phyloP scores from a whole-genome alignment of 768 basidiomycete species.

The Amanita exitialis region DNA sequence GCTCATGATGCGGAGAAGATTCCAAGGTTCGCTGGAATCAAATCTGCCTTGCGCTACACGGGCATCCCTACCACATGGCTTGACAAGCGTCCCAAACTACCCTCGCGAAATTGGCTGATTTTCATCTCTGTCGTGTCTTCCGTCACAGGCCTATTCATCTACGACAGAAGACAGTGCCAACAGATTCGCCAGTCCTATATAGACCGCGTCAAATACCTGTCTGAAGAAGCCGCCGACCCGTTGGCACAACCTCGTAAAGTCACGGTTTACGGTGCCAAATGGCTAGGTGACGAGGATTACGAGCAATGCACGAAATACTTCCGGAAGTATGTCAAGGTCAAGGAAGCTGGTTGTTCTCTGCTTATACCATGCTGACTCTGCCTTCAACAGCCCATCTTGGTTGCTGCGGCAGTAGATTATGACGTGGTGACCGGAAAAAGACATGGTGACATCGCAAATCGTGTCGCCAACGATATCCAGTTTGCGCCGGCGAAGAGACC shows the following conservation, averaged over 20 bases:
- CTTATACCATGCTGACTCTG: constrained; percentile 7
- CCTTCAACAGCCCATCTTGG: constrained; percentile 71
- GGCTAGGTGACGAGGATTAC: constrained; percentile 93
- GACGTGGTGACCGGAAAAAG: constrained; percentile 71
- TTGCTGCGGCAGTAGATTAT: constrained; percentile 93
- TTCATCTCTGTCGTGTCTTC: constrained; percentile 75
- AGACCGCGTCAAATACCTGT: constrained; percentile 69
- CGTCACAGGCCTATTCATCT: constrained; percentile 63
- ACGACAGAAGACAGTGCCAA: constrained; percentile 81
- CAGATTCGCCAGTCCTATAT: constrained; percentile 69
- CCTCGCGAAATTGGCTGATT: constrained; percentile 91
- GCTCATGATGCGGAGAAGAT: constrained; percentile 7
- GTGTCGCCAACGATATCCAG: constrained; percentile 68
- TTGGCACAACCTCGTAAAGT: constrained; percentile 69
- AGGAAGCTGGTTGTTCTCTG: constrained; percentile 13
- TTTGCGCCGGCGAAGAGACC: constrained; percentile 52
- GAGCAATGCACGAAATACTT: constrained; percentile 82
- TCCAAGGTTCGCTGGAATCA: constrained; percentile 37
- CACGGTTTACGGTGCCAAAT: constrained; percentile 79
- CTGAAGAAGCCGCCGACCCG: constrained; percentile 54
- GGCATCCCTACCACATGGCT: constrained; percentile 71
- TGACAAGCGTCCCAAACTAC: constrained; percentile 75
- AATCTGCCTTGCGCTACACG: constrained; percentile 55
- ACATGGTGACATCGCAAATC: constrained; percentile 77
- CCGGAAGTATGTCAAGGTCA: constrained; percentile 94